Evolutionary conservation across 2,329 filamentous ascomycete genomes (phyloP), one percentile per base, ranked within the genome.

Genomic region (Septoria petroselini): DNA sequence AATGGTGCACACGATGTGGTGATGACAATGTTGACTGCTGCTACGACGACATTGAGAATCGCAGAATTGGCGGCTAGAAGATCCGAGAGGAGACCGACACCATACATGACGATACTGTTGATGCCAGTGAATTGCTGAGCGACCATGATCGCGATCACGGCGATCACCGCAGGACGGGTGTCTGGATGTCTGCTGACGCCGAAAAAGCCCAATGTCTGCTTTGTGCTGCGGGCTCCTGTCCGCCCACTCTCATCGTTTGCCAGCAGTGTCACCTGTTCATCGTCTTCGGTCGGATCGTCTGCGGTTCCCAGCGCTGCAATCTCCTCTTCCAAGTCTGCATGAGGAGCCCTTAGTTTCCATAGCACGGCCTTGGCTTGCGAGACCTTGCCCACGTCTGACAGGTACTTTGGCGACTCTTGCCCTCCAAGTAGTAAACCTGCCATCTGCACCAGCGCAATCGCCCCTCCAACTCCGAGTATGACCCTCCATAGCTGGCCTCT

Each of bases 61-160:
- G 86, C 85, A 0, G 91, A 91, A 54, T 84, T 89, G 39, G 89
- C 81, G 3, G 88, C 86, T 0, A 98, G 79, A 1, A 97, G 79
- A 55, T 83, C 83, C 25, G 86, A 82, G 11, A 98, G 79, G 1
- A 98, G 82, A 0, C 88, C 90, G 4, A 97, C 93, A 2, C 91
- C 95, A 70, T 98, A 98, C 91, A 98, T 96, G 71, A 97, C 86
- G 65, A 97, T 91, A 51, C 86, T 91, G 78, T 98, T 97, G 73
- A 97, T 91, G 56, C 73, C 91, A 51, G 87, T 91, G 30, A 96
- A 77, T 68, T 98, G 93, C 68, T 97, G 93, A 1, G 88, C 85
- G 51, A 91, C 78, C 91, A 97, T 96, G 64, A 95, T 83, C 59
- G 88, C 82, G 83, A 95, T 93, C 59, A 95, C 84, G 1, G 88